Percentiles rank a stretch among this genome's conserved stretches.
phyloP scores from a whole-genome alignment of 2,329 filamentous ascomycete genomes.

The Aschersonia sp. region DNA sequence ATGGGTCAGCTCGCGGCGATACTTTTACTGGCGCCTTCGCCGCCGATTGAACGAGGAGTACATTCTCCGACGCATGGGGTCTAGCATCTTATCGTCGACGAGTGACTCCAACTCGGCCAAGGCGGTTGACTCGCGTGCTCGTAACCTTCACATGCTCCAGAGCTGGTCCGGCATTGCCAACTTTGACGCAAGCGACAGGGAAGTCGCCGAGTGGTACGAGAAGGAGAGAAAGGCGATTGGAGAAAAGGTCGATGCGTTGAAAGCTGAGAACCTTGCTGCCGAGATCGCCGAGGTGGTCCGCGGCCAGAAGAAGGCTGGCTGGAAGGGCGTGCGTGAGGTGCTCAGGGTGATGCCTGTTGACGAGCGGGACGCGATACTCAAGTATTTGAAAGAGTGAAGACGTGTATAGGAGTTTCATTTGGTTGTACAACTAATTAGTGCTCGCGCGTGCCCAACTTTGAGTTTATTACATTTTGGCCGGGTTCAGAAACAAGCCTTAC shows the following conservation, averaged over 20 bases:
- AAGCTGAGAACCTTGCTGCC: conserved; percentile 50
- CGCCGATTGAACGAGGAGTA: conserved; percentile 95
- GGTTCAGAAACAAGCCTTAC: no score
- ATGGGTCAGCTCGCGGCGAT: conserved; percentile 82
- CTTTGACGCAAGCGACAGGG: conserved; percentile 66
- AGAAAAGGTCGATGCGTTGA: conserved; percentile 72
- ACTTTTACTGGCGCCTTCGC: conserved; percentile 99
- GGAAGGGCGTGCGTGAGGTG: conserved; percentile 78
- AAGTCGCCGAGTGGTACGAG: conserved; percentile 91
- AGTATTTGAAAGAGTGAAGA: conserved; percentile 30
- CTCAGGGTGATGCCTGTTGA: conserved; percentile 74
- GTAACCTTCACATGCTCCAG: conserved; percentile 60
- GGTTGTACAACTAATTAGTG: no score
- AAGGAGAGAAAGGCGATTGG: conserved; percentile 74
- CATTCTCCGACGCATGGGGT: conserved; percentile 76
- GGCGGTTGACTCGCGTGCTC: conserved; percentile 40
- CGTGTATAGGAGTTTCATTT: no score
- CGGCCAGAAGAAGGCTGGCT: conserved; percentile 46
- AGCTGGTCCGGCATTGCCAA: conserved; percentile 70
- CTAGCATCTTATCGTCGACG: conserved; percentile 19
- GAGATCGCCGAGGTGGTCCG: conserved; percentile 31
- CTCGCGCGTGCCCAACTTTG: no score
- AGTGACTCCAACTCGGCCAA: conserved; percentile 21
- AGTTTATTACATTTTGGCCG: no score
- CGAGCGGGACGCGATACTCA: conserved; percentile 73